Evolutionary conservation across 1,139 yeast species (phyloP).

Genomic region (Yamadazyma sp.): DNA sequence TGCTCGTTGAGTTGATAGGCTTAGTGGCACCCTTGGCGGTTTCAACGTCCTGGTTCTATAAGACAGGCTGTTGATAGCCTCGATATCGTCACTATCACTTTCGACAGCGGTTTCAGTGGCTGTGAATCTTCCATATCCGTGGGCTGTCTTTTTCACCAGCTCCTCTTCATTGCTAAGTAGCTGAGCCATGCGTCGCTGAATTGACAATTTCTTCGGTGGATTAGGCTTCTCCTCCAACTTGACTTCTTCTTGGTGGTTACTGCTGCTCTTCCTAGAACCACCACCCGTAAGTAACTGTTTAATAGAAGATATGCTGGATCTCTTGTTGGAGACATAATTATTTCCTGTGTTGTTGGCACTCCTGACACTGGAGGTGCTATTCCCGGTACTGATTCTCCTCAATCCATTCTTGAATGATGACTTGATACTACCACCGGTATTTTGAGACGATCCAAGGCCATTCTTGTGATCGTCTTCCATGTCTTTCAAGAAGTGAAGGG

Average conservation of each 20-base stretch:
- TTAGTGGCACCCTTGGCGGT: conserved; percentile 37
- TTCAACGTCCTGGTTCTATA: conserved; percentile 13
- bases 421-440: conserved; percentile 50
- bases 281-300: conserved; percentile 47
- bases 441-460: conserved; percentile 20
- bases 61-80: conserved; percentile 33
- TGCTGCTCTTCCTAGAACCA: conserved; percentile 12
- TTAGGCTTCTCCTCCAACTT: conserved; percentile 10
- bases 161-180: conserved; percentile 50
- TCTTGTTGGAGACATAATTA: conserved; percentile 22
- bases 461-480: conserved; percentile 33
- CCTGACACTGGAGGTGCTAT: conserved; percentile 18
- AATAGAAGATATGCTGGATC: conserved; percentile 42
- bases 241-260: conserved; percentile 9
- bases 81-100: conserved; percentile 36
- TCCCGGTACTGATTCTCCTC: conserved; percentile 44
- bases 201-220: conserved; percentile 39
- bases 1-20: conserved; percentile 21
- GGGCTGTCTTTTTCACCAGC: conserved; percentile 52
- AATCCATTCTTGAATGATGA: conserved; percentile 32
- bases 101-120: conserved; percentile 35
- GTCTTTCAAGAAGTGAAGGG: conserved; percentile 58
- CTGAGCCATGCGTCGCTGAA: conserved; percentile 68
- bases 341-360: conserved; percentile 23
- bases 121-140: conserved; percentile 75